These are phyloP conservation scores for Linnemannia zychae DNA, from an alignment of 192 early-diverging fungal genomes.

Conservation along the genomic window DNA sequence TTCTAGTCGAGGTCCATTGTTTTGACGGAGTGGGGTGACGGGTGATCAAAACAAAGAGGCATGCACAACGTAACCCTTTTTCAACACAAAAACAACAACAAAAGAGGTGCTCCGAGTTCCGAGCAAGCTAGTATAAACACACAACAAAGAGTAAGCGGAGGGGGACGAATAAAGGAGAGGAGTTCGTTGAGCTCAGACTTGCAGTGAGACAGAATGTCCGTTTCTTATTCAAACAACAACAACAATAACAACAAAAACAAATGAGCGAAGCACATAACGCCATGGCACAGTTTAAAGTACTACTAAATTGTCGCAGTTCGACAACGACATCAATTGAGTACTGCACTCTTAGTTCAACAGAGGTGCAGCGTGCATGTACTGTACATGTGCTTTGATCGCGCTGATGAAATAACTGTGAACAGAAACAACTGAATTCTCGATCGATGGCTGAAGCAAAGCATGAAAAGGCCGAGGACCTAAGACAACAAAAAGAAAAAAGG, in stretches of 20 bases:
- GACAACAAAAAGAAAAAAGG: not conserved
- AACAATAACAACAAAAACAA: not conserved
- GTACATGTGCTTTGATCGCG: not conserved
- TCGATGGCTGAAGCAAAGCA: too few species aligned
- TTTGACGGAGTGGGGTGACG: not conserved
- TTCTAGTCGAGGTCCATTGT: not conserved
- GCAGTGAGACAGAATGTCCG: not conserved
- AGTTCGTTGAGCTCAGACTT: not conserved
- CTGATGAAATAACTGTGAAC: not conserved
- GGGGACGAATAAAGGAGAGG: not conserved
- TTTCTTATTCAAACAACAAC: not conserved
- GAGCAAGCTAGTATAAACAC: not conserved
- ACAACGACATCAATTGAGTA: not conserved
- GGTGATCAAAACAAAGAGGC: not conserved
- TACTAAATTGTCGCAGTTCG: not conserved
- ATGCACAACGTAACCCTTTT: constrained; percentile 1
- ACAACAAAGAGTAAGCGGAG: not conserved
- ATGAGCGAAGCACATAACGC: not conserved
- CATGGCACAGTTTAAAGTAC: not conserved
- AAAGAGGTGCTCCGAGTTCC: not conserved
- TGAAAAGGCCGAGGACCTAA: too few species aligned
- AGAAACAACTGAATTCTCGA: not conserved
- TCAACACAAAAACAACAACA: not conserved
- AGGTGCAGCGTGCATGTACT: not conserved
- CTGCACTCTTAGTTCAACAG: not conserved